Conservation (phyloP, 208 protist genomes). For the Jaenimonas drosophilae region DNA sequence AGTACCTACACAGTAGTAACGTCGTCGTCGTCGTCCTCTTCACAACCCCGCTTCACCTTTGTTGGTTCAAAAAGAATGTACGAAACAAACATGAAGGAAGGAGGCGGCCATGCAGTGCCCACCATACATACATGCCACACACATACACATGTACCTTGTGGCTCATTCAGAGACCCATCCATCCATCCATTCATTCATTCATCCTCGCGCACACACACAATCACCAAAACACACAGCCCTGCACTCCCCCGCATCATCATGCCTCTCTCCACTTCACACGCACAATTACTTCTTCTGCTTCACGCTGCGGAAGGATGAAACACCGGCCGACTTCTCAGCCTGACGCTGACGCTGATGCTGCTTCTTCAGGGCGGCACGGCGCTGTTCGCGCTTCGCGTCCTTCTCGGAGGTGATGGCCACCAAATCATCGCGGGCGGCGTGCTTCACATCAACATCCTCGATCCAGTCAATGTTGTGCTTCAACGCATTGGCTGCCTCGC, state of each 20-base stretch:
- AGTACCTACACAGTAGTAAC: too few species aligned
- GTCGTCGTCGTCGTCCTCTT: too few species aligned
- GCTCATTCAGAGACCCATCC: too few species aligned
- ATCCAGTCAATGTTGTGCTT: constrained; percentile 93
- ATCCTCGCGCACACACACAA: too few species aligned
- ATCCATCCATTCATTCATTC: too few species aligned
- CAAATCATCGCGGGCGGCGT: constrained; percentile 71
- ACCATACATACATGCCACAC: too few species aligned
- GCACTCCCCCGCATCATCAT: background rate
- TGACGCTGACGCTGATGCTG: constrained; percentile 45
- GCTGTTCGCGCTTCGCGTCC: constrained; percentile 62
- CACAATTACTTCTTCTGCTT: constrained; percentile 25
- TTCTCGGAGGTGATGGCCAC: constrained; percentile 63
- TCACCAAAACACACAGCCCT: background rate
- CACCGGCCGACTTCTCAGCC: constrained; percentile 49
- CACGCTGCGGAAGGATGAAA: constrained; percentile 25
- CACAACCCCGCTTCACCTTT: too few species aligned
- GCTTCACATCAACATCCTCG: constrained; percentile 77
- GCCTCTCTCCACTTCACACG: background rate
- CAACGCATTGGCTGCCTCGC: constrained; percentile 76
- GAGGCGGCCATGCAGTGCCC: too few species aligned
- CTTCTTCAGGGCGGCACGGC: constrained; percentile 68
- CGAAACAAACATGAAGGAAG: too few species aligned
- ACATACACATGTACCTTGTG: too few species aligned
- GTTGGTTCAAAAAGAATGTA: too few species aligned